phyloP scores from a whole-genome alignment of 2,329 filamentous ascomycete genomes.

The Aspergillus transmontanensis region DNA sequence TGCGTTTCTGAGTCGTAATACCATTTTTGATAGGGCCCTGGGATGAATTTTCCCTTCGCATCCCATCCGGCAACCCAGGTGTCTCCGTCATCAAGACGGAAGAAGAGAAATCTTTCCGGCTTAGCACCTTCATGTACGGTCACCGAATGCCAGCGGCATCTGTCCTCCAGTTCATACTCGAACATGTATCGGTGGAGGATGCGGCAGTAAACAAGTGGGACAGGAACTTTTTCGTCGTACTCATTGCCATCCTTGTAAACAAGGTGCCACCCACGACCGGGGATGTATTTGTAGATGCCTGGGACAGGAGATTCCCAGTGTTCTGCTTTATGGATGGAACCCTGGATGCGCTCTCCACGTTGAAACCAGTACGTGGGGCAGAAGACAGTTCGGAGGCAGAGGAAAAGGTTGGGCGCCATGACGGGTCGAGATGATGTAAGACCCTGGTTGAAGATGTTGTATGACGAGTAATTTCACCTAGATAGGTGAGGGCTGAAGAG shows the following conservation, averaged over 20 bases:
- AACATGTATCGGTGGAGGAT: conserved; percentile 54
- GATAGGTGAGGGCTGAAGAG: conserved; percentile 10
- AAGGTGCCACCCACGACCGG: conserved; percentile 54
- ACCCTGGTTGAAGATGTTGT: background rate
- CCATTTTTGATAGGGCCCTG: conserved; percentile 54
- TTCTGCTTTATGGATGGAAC: conserved; percentile 46
- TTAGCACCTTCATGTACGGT: conserved; percentile 40
- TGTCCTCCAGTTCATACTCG: conserved; percentile 49
- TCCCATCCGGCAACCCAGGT: conserved; percentile 56
- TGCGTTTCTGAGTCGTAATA: conserved; percentile 45
- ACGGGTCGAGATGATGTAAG: conserved; percentile 5
- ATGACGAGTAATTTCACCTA: background rate
- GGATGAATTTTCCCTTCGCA: conserved; percentile 51
- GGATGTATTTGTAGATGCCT: conserved; percentile 53
- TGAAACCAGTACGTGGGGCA: conserved; percentile 55
- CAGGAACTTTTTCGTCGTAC: conserved; percentile 36
- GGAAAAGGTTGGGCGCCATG: conserved; percentile 56
- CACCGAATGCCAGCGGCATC: conserved; percentile 48
- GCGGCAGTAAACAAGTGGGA: conserved; percentile 50
- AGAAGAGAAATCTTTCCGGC: conserved; percentile 48
- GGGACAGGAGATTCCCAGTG: conserved; percentile 53
- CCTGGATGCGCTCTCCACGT: conserved; percentile 40
- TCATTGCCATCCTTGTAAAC: conserved; percentile 42
- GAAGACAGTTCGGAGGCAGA: conserved; percentile 52
- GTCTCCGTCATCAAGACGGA: conserved; percentile 52